Evolutionary conservation across 495 filamentous ascomycete species (phyloP), one percentile per base, ranked within the genome.

Genomic region (Friedmanniomyces endolithicus): DNA sequence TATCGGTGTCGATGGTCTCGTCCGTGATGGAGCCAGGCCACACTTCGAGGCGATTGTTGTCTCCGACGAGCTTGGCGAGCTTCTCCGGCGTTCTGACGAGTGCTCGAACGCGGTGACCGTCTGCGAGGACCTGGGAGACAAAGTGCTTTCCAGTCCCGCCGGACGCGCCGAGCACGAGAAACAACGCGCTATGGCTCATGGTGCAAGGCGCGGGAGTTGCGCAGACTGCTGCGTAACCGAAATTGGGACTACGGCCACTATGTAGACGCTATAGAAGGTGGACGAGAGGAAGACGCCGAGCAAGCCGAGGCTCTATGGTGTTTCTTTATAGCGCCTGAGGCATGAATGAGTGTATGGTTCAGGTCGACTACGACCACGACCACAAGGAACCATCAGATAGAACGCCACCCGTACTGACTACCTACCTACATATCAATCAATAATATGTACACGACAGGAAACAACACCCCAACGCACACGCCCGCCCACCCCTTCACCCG

Each of bases 91-190:
- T 27, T 52, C 50, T 24, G 31, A 52, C 50, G 1, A 52, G 33
- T 12, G 35, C 50, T n/a, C 50, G 31, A 31, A 52, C 50, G 31
- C 19, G 11, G 24, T 52, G 50, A 22, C 50, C 50, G 23, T 52
- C 33, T 19, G 34, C 19, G 19, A 52, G 50, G 19, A 29, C 50
- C 9, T 20, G 50, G 6, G 50, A 39, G 35, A 52, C 50, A 33
- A 52, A 52, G 35, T 52, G 50, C 16, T 41, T 31, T 9, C 47
- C 47, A 2, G 47, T 50, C 16, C 47, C 47, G n/a, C 47, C 47
- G 14, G 47, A 33, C 24, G 47, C 47, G 47, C 47, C 47, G 29
- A 50, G 24, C 12, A 50, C 47, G 16, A 50, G 31, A 25, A 50
- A 50, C 2, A 25, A 33, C 44, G 16, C 39, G 39, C 16, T 22